phyloP scores from a whole-genome alignment of 2,329 filamentous ascomycete species.

The Diaporthe vexans region DNA sequence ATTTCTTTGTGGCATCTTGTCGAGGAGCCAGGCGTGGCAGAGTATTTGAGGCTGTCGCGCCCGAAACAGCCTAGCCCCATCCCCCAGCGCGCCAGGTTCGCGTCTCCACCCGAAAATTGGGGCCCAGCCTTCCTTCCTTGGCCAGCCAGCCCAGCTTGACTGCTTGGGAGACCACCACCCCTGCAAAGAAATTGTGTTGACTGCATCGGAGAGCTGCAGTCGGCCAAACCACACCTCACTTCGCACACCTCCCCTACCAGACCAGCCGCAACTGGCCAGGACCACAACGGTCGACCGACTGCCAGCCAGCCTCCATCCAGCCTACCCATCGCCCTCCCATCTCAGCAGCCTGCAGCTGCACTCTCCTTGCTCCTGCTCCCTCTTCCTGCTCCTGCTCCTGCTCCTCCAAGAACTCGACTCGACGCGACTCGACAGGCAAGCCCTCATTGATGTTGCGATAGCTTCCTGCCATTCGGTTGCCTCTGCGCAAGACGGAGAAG shows the following conservation, averaged over 20 bases:
- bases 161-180: slow-evolving; percentile 34
- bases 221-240: slow-evolving; percentile 8
- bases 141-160: not conserved
- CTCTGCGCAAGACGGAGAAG: slow-evolving; percentile 39
- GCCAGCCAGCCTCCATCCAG: slow-evolving; percentile 29
- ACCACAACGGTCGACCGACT: slow-evolving; percentile 27
- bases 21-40: not conserved
- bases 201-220: slow-evolving; percentile 34
- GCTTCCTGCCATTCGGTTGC: slow-evolving; percentile 39
- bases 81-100: slow-evolving; percentile 47
- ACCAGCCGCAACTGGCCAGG: slow-evolving; percentile 12
- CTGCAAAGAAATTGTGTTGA: slow-evolving; percentile 44
- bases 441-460: slow-evolving; percentile 52
- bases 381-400: slow-evolving; percentile 5
- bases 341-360: slow-evolving; percentile 8
- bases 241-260: slow-evolving; percentile 15
- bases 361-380: slow-evolving; percentile 1
- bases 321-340: not conserved
- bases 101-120: slow-evolving; percentile 44
- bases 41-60: slow-evolving; percentile 28
- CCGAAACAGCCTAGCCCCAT: slow-evolving; percentile 45
- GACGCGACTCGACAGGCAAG: slow-evolving; percentile 27
- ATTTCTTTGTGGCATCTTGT: slow-evolving; percentile 3
- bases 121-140: slow-evolving; percentile 34
- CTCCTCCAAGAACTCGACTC: slow-evolving; percentile 34